Evolutionary conservation across 176 grass and related monocot genomes (phyloP), one percentile per base, ranked within the genome.

Genomic region (Rhynchospora tenuis): DNA sequence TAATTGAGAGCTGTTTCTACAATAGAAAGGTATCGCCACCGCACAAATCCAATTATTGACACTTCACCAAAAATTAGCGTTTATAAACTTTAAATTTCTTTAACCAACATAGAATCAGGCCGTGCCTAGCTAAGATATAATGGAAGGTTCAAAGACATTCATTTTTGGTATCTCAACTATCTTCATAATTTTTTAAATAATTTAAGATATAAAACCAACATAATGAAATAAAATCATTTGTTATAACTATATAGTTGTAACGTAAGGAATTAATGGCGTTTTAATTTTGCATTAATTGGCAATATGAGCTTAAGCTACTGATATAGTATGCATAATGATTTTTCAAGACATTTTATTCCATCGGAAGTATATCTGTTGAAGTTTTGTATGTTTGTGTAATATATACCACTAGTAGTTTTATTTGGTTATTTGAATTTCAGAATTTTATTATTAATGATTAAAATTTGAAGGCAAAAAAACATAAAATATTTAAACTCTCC

Each of bases 71-170:
- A 28, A 56, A 78, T 78, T 78, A 58, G 54, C 23, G 9, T 78
- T 78, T 38, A 78, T 58, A 19, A 23, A 78, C 12, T 16, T 58
- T 38, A 17, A 48, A 78, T 57, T 31, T 27, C 23, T 7, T 55
- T 78, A 57, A 57, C 52, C 24, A 78, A 24, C 46, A 78, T 8
- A 19, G 13, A 71, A 71, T 27, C 27, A 31, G 17, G 52, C 31
- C 57, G n/a, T 45, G 20, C 38, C 42, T 56, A 31, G 74, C 74
- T 78, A 78, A 78, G 13, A 58, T 58, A 62, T 80, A 22, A 71
- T 71, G 42, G 22, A 11, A 55, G 19, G 27, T 1, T 56, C 3
- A 15, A 69, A 31, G 1, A 78, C 17, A 14, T 58, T 59, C 4
- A 79, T 59, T 33, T 79, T 38, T 57, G 47, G 17, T 48, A 14